Base-by-base conservation (phyloP, 331 rosid species). In the Stylosanthes scabra region DNA sequence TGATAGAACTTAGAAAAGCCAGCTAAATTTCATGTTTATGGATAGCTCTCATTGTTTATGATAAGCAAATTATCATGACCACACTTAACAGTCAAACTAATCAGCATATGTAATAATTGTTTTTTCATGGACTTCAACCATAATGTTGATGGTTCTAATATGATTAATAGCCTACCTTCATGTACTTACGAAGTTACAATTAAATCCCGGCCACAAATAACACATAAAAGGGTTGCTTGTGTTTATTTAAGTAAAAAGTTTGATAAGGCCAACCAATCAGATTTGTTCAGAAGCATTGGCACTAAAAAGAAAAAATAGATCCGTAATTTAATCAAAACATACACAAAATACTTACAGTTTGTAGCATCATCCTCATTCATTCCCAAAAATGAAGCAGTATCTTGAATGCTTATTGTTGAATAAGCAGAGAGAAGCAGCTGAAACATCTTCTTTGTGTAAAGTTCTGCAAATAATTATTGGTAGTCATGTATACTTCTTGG, bases 381-480 rank as follows among this genome's bases (percentile, higher is more conserved):
- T 37, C 93, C 97, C 55, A 93, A 56, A 82, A 88, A 93, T 82
- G 77, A 76, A 78, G 96, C 91, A 54, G 90, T 58, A 66, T 90
- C 91, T 55, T 80, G 82, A 78, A 93, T 55, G 82, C 90, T 84
- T 82, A 93, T 88, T 13, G 97, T 90, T 49, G 97, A 93, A 84
- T 88, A 93, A 12, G 96, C 98, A 68, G 93, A 87, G 78, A 75
- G 81, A 79, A 93, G 74, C 72, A 93, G 82, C 85, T 87, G 89
- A 77, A 84, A 84, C 72, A 84, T 74, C 85, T 72, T 75, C 70
- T 70, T 81, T 65, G 83, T 77, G 74, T 81, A 77, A 45, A 81
- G 85, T 71, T 84, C 83, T 84, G 85, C 29, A 77, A 83, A 74
- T 57, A 55, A 62, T 71, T 1, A 68, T 14, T 29, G 29, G 54